Conservation (phyloP, 805 yeast species). For the Yueomyces sinensis region DNA sequence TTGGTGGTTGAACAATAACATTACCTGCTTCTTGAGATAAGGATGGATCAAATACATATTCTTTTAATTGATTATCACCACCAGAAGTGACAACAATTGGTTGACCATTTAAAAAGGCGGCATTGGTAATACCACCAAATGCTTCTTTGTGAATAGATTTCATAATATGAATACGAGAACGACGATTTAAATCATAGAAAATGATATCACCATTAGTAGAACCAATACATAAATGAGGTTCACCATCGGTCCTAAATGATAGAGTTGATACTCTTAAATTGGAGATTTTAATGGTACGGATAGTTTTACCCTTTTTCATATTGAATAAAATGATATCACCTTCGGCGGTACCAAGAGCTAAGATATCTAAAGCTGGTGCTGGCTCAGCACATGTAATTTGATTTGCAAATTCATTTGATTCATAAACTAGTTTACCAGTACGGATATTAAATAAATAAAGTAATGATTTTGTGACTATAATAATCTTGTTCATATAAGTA, state of each 20-base stretch:
- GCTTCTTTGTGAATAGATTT: slow-evolving; percentile 59
- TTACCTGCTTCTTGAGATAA: slow-evolving; percentile 37
- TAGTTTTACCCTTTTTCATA: slow-evolving; percentile 44
- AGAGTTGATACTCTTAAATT: slow-evolving; percentile 37
- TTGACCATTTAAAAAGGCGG: slow-evolving; percentile 75
- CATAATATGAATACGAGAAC: slow-evolving; percentile 62
- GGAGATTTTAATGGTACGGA: slow-evolving; percentile 37
- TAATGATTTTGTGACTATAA: slow-evolving; percentile 60
- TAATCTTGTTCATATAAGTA: slow-evolving; percentile 81
- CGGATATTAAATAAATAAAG: slow-evolving; percentile 59
- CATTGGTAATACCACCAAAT: slow-evolving; percentile 66
- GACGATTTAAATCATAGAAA: slow-evolving; percentile 69
- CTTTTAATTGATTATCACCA: slow-evolving; percentile 80
- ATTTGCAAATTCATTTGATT: slow-evolving; percentile 38
- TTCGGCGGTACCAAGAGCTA: slow-evolving; percentile 61
- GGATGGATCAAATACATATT: slow-evolving; percentile 87
- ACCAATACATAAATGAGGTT: slow-evolving; percentile 71
- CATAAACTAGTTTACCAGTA: slow-evolving; percentile 58
- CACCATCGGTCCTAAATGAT: slow-evolving; percentile 86
- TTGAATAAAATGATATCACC: slow-evolving; percentile 61
- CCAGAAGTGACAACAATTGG: slow-evolving; percentile 84
- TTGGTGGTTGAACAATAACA: slow-evolving; percentile 73
- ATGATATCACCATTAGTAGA: slow-evolving; percentile 68
- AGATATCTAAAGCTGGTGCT: slow-evolving; percentile 77
- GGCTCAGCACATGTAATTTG: slow-evolving; percentile 58